Percentiles rank a stretch among this genome's conserved stretches.
phyloP scores from a whole-genome alignment of 345 rosid species.

The Populus ilicifolia region DNA sequence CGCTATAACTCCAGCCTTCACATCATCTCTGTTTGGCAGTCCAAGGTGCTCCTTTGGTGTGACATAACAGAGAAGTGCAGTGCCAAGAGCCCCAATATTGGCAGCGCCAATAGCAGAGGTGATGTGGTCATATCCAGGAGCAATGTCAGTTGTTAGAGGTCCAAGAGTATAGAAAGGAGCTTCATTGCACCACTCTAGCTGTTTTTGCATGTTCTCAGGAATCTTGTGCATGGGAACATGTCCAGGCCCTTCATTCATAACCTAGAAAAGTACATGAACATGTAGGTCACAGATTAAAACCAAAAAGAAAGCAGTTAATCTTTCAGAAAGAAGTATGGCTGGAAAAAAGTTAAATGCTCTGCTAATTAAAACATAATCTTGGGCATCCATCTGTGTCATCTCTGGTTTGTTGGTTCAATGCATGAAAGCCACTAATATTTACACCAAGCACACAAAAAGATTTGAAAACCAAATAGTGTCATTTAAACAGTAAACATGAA shows the following conservation, averaged over 20 bases:
- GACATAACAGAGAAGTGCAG: conserved; percentile 97
- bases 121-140: conserved; percentile 97
- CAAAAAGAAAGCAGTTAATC: not conserved
- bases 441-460: not conserved
- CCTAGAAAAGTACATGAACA: conserved; percentile 37
- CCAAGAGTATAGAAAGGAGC: conserved; percentile 99
- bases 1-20: conserved; percentile 94
- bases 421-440: not conserved
- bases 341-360: not conserved
- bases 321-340: not conserved
- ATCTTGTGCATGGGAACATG: conserved; percentile 97
- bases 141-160: conserved; percentile 92
- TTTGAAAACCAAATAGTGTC: not conserved
- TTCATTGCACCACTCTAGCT: conserved; percentile 98
- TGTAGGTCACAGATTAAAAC: not conserved
- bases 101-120: conserved; percentile 99
- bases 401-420: not conserved
- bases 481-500: not conserved
- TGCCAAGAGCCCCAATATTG: conserved; percentile 96
- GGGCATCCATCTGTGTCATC: not conserved
- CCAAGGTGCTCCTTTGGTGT: conserved; percentile 99
- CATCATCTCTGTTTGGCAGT: conserved; percentile 95
- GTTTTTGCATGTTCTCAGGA: conserved; percentile 98
- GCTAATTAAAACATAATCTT: not conserved
- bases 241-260: conserved; percentile 99